Evolutionary conservation across 2,329 filamentous ascomycete genomes (phyloP).

Genomic region (Aspergillus luchuensis): DNA sequence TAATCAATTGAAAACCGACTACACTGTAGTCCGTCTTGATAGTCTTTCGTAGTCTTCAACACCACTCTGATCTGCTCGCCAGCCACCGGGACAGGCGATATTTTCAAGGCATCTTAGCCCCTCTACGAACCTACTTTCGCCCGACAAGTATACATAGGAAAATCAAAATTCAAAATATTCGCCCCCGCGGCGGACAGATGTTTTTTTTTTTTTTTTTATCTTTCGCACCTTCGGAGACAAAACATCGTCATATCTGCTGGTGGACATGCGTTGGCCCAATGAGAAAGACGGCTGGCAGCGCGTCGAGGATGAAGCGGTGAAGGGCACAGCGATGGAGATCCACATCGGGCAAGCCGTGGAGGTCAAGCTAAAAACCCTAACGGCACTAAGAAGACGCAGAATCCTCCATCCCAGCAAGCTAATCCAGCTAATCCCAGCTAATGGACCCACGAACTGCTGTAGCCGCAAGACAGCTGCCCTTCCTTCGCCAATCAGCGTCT

Average conservation of each 20-base stretch:
- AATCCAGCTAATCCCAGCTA: too few species aligned
- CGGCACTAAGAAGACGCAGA: background rate
- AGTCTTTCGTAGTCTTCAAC: background rate
- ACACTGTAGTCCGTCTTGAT: too few species aligned
- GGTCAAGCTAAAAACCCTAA: background rate
- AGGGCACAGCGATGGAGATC: background rate
- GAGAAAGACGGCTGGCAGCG: background rate
- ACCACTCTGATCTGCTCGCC: background rate
- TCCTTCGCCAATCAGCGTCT: background rate
- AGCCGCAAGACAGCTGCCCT: background rate
- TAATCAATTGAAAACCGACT: too few species aligned
- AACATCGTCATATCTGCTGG: background rate
- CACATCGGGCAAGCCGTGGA: background rate
- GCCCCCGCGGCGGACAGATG: background rate
- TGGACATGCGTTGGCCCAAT: constrained; percentile 1
- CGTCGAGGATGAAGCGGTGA: background rate
- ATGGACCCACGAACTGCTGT: constrained; percentile 3
- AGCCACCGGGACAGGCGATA: background rate
- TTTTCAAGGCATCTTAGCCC: background rate
- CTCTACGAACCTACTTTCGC: background rate
- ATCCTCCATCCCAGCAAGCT: background rate
- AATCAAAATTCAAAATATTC: background rate
- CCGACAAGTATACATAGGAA: background rate
- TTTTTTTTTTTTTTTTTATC: background rate
- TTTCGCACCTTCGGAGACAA: background rate